Evolutionary conservation across 2,329 filamentous ascomycete genomes (phyloP).

Genomic region (Fusarium irregulare): DNA sequence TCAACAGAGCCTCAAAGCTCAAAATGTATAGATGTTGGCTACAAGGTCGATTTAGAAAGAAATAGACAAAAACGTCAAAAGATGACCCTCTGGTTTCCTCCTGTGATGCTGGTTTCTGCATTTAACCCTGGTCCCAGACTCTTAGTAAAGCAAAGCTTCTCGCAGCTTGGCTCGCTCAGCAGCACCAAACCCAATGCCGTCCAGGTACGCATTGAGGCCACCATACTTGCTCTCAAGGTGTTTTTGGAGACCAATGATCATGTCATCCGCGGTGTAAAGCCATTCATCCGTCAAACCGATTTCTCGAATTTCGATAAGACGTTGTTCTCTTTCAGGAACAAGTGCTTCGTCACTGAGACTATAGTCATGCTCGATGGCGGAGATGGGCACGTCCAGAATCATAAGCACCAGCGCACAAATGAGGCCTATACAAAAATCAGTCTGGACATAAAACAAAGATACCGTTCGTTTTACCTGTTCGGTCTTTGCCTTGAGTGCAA

Average conservation of each 20-base stretch:
- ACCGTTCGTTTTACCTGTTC: conserved; percentile 53
- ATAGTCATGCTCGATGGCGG: conserved; percentile 79
- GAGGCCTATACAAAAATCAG: conserved; percentile 67
- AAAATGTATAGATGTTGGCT: conserved; percentile 99
- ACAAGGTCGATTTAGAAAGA: conserved; percentile 83
- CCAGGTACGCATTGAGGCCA: conserved; percentile 73
- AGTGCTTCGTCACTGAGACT: conserved; percentile 70
- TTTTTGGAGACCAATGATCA: conserved; percentile 68
- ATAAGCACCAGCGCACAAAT: conserved; percentile 75
- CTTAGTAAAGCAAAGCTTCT: conserved; percentile 56
- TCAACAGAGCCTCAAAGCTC: conserved; percentile 88
- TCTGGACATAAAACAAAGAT: too few relatives aligned
- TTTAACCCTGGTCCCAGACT: not conserved
- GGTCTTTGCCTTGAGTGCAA: conserved; percentile 91
- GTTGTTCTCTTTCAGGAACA: conserved; percentile 68
- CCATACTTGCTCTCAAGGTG: conserved; percentile 74
- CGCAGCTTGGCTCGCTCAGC: conserved; percentile 56
- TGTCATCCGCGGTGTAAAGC: conserved; percentile 71
- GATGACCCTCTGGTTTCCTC: not conserved
- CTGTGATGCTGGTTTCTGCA: not conserved
- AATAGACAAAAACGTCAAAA: conserved; percentile 53
- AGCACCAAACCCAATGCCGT: conserved; percentile 67
- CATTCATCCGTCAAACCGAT: conserved; percentile 82
- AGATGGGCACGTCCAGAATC: conserved; percentile 65
- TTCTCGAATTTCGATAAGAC: conserved; percentile 74